Evolutionary conservation across 2,329 filamentous ascomycete genomes (phyloP), one percentile per base, ranked within the genome.

Genomic region (Neospermospora avenae): DNA sequence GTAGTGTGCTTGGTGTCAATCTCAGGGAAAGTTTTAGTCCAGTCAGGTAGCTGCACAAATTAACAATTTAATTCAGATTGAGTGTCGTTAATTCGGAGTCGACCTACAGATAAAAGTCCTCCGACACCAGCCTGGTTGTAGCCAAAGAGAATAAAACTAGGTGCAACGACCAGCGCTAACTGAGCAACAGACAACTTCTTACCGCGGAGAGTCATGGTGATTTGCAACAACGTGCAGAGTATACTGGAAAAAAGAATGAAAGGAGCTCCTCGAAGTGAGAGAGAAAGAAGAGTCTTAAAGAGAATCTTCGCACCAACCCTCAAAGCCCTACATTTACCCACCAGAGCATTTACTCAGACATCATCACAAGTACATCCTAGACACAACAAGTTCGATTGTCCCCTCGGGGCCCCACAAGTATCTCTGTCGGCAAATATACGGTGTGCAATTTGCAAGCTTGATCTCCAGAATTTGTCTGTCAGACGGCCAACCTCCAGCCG

Each of bases 111-210:
- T 13, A 75, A 60, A 13, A 77, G 68, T 13, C 74, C 74, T 35
- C 74, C 75, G 35, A 76, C 65, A 37, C 72, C 73, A 14, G 75
- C 71, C 65, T 77, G 74, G 63, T 76, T 77, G 67, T 76, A 77
- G 14, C 75, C 75, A 61, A 76, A 76, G 24, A 76, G 63, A 57
- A 76, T 72, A 65, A 77, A 76, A 13, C 77, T 69, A 4, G 78
- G 78, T 6, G 71, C 74, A 18, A 79, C 77, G 41, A 80, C 74
- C 49, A 78, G 71, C 14, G 72, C 73, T 56, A 77, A 71, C 64
- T 79, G 77, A 25, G 63, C 63, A 28, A 65, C 49, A 16, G 65
- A 65, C 7, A 65, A 52, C 18, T 55, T 42, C n/a, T 59, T 57
- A 42, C 64, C 64, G 37, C 64, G 63, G 31, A 49, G 63, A 56